Evolutionary conservation across 768 basidiomycete species (phyloP).

Genomic region (Mycena galopus): DNA sequence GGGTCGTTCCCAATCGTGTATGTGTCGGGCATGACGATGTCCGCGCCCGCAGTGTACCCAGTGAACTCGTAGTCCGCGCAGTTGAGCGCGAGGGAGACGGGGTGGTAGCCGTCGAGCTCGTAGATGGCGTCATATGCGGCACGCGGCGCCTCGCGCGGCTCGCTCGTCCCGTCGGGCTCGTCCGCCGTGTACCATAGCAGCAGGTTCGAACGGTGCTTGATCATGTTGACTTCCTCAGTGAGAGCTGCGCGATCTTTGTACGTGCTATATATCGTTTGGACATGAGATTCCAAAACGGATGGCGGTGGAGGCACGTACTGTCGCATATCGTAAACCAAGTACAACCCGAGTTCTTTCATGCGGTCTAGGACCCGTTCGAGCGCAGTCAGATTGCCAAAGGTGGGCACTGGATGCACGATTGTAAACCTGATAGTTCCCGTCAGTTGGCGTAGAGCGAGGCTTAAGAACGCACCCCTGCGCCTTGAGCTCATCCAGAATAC

Average conservation of each 20-base stretch:
- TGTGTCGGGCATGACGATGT: constrained; percentile 67
- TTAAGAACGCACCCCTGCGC: constrained; percentile 52
- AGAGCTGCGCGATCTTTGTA: constrained; percentile 62
- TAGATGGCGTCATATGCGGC: constrained; percentile 61
- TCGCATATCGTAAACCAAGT: constrained; percentile 76
- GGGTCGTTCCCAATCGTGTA: constrained; percentile 56
- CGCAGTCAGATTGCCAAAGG: constrained; percentile 60
- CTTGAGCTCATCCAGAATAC: constrained; percentile 59
- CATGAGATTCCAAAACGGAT: neutral
- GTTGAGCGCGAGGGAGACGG: constrained; percentile 64
- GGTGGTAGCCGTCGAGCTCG: constrained; percentile 68
- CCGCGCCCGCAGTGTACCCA: constrained; percentile 63
- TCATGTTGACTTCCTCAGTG: constrained; percentile 60
- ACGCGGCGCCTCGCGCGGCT: constrained; percentile 60
- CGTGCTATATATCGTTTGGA: constrained; percentile 52
- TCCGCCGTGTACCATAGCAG: constrained; percentile 36
- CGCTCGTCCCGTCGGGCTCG: constrained; percentile 40
- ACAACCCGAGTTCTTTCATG: constrained; percentile 65
- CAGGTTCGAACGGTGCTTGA: constrained; percentile 62
- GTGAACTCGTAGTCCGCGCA: constrained; percentile 66
- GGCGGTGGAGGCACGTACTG: constrained; percentile 47
- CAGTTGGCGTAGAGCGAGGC: neutral
- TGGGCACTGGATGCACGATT: constrained; percentile 68
- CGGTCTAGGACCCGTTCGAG: constrained; percentile 59
- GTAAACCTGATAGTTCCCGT: constrained; percentile 23